Conservation (phyloP, 345 rosid species). For the Pistacia atlantica region DNA sequence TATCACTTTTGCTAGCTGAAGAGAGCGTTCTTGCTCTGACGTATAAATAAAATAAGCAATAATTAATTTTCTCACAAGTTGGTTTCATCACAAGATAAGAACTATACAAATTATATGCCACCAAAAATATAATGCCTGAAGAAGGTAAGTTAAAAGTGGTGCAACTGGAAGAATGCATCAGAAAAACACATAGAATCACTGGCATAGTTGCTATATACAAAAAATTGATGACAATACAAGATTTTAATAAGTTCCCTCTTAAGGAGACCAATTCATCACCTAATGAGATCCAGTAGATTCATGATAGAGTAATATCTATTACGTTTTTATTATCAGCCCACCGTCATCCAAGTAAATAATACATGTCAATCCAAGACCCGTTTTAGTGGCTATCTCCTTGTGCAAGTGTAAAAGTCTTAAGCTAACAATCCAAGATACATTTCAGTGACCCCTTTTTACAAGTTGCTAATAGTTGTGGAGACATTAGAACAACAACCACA, state of each 20-base stretch:
- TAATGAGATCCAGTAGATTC: background rate
- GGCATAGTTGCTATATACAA: too few species aligned
- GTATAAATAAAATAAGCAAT: slow-evolving; percentile 17
- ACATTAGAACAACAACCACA: background rate
- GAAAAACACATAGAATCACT: background rate
- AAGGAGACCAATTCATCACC: background rate
- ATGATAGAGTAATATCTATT: background rate
- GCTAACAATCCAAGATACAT: background rate
- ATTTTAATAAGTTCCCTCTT: background rate
- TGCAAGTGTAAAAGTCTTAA: background rate
- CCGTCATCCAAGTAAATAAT: background rate
- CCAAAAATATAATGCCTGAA: background rate
- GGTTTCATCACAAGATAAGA: background rate
- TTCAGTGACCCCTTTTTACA: background rate
- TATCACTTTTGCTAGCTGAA: slow-evolving; percentile 25
- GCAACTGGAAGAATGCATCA: background rate
- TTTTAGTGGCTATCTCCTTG: background rate
- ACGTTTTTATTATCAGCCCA: background rate
- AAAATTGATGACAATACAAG: background rate
- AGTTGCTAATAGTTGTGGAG: background rate
- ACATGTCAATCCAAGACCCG: background rate
- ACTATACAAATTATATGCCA: background rate
- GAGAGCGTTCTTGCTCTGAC: slow-evolving; percentile 33
- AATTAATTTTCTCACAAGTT: slow-evolving; percentile 8
- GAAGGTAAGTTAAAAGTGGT: background rate